phyloP scores from a whole-genome alignment of 2,329 filamentous ascomycete species.

The Trichothecium roseum region DNA sequence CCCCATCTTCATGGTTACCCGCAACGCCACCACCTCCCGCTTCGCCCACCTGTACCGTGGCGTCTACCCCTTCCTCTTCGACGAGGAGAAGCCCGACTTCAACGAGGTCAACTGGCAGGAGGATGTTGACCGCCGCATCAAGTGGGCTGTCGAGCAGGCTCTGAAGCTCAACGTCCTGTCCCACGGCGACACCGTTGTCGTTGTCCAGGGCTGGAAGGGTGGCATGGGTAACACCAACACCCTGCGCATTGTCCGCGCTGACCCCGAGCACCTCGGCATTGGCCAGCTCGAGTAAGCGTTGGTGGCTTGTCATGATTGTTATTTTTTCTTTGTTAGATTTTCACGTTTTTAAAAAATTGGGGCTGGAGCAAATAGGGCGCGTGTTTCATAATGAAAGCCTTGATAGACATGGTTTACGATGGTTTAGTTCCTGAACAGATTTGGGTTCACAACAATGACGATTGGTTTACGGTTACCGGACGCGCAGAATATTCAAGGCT shows the following conservation, averaged over 20 bases:
- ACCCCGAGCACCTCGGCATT: constrained; percentile 47
- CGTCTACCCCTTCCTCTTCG: constrained; percentile 95
- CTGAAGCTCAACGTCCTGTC: constrained; percentile 69
- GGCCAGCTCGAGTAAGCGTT: constrained; percentile 26
- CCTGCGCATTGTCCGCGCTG: constrained; percentile 51
- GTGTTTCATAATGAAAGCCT: too few species aligned
- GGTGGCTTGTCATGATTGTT: too few species aligned
- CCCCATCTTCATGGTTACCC: constrained; percentile 98
- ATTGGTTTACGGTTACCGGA: too few species aligned
- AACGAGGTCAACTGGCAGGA: constrained; percentile 91
- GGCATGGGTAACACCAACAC: constrained; percentile 91
- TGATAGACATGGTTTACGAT: too few species aligned
- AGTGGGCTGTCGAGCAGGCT: constrained; percentile 87
- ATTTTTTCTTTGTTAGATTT: too few species aligned
- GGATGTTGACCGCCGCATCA: constrained; percentile 94
- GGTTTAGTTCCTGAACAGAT: too few species aligned
- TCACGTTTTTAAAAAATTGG: too few species aligned
- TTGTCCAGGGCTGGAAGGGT: constrained; percentile 85
- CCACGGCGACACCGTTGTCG: constrained; percentile 65
- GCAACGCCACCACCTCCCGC: constrained; percentile 71
- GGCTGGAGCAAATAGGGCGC: too few species aligned
- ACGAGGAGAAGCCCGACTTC: constrained; percentile 91
- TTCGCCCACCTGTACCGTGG: constrained; percentile 95
- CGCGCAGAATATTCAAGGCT: too few species aligned
- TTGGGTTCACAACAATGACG: too few species aligned